Percentiles rank a stretch among this genome's conserved stretches.
phyloP scores from a whole-genome alignment of 2,329 filamentous ascomycete species.

The Colletotrichum chlorophyti region DNA sequence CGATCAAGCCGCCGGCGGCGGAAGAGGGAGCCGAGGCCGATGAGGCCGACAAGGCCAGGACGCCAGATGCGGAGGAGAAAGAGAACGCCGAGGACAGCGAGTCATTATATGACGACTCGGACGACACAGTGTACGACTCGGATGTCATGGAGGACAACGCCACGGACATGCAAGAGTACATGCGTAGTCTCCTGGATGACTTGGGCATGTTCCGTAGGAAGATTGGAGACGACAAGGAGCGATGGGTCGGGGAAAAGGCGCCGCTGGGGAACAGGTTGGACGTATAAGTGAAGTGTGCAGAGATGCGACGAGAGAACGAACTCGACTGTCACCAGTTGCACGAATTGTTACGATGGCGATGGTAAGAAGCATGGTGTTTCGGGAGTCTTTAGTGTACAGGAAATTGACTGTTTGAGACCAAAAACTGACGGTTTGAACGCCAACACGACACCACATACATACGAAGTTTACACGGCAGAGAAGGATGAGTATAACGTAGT shows the following conservation, averaged over 20 bases:
- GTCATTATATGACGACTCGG: slow-evolving; percentile 47
- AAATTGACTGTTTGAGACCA: neutral
- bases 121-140: slow-evolving; percentile 47
- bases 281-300: too few species aligned
- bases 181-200: slow-evolving; percentile 84
- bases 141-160: slow-evolving; percentile 59
- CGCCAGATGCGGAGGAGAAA: slow-evolving; percentile 41
- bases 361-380: slow-evolving; percentile 30
- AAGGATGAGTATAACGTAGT: slow-evolving; percentile 2
- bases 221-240: slow-evolving; percentile 79
- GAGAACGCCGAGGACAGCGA: slow-evolving; percentile 68
- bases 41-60: slow-evolving; percentile 13
- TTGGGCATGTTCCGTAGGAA: slow-evolving; percentile 83
- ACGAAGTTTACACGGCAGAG: neutral
- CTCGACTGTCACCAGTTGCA: neutral
- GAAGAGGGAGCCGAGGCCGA: slow-evolving; percentile 8
- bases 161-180: slow-evolving; percentile 79
- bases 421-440: slow-evolving; percentile 5
- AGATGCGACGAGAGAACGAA: neutral
- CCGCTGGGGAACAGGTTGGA: slow-evolving; percentile 55
- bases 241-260: slow-evolving; percentile 69
- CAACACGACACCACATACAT: neutral
- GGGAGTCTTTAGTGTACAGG: slow-evolving; percentile 23
- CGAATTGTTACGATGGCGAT: slow-evolving; percentile 12
- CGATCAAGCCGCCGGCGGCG: slow-evolving; percentile 38